Conservation (phyloP, 257 asterid species). For the Solanum arcanum region DNA sequence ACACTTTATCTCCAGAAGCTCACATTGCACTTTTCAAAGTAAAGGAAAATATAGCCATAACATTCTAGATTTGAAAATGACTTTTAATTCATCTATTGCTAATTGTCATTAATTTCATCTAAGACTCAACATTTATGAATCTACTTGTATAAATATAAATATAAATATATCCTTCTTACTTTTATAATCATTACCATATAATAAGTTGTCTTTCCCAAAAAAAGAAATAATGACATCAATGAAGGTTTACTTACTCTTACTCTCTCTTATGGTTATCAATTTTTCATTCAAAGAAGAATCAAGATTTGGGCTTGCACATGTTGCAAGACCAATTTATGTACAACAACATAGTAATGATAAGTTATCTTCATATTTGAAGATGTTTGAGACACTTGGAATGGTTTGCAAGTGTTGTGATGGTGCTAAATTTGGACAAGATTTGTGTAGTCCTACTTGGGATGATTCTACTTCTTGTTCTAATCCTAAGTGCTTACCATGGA, state of each 20-base stretch:
- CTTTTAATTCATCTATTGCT: not conserved
- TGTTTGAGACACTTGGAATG: conserved; percentile 18
- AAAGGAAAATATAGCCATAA: not conserved
- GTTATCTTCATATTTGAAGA: not conserved
- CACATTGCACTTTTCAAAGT: not conserved
- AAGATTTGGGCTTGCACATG: not conserved
- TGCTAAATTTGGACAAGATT: not conserved
- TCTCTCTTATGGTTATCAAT: not conserved
- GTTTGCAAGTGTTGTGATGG: conserved; percentile 35
- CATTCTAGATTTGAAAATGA: not conserved
- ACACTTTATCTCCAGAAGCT: conserved; percentile 4
- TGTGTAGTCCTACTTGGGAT: conserved; percentile 9
- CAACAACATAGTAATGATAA: not conserved
- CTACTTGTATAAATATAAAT: too few species aligned
- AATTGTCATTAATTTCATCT: too few species aligned
- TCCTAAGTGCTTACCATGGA: conserved; percentile 30
- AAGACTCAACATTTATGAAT: not conserved
- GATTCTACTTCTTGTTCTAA: conserved; percentile 19
- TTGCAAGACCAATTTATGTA: not conserved
- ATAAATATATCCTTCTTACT: not conserved
- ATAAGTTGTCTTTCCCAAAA: not conserved
- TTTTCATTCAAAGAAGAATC: not conserved
- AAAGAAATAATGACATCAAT: not conserved
- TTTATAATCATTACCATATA: not conserved
- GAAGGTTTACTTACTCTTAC: not conserved